Evolutionary conservation across 345 rosid species (phyloP).

Genomic region (Aquilaria malaccensis): DNA sequence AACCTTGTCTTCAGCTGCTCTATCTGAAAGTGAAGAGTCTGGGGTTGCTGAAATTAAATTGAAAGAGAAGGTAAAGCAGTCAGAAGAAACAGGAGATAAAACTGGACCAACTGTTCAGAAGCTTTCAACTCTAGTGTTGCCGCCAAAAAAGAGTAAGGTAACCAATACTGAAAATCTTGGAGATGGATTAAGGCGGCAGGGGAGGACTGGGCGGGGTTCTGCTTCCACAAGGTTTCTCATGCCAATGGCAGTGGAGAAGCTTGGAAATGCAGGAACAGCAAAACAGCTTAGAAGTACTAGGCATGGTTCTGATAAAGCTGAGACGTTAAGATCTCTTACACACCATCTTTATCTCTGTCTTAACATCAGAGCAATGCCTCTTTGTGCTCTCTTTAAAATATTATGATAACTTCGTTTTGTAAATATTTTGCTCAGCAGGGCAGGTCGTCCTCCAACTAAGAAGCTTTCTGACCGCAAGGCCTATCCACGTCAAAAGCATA

Average conservation of each 20-base stretch:
- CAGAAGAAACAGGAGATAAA: conserved; percentile 61
- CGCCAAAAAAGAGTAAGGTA: conserved; percentile 75
- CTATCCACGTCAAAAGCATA: conserved; percentile 64
- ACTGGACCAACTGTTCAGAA: conserved; percentile 56
- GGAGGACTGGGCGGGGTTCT: conserved; percentile 72
- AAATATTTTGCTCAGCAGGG: conserved; percentile 53
- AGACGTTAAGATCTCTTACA: conserved; percentile 46
- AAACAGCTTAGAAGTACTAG: conserved; percentile 80
- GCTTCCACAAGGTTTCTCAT: conserved; percentile 52
- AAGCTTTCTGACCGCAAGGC: conserved; percentile 90
- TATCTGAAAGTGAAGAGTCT: conserved; percentile 95
- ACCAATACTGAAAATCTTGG: conserved; percentile 57
- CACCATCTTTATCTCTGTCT: background rate
- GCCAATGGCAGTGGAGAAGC: conserved; percentile 57
- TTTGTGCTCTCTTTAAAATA: conserved; percentile 3
- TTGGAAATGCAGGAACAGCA: conserved; percentile 66
- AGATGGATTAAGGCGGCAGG: conserved; percentile 77
- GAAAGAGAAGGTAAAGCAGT: conserved; percentile 57
- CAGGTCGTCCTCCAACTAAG: conserved; percentile 89
- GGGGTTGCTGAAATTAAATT: conserved; percentile 71
- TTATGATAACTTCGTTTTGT: conserved; percentile 12
- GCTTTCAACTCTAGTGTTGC: conserved; percentile 38
- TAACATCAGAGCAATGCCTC: background rate
- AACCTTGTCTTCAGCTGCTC: conserved; percentile 49
- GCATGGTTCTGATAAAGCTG: conserved; percentile 61